Evolutionary conservation across 805 yeast species (phyloP), one percentile per base, ranked within the genome.

Genomic region (Lipomyces anomalus): DNA sequence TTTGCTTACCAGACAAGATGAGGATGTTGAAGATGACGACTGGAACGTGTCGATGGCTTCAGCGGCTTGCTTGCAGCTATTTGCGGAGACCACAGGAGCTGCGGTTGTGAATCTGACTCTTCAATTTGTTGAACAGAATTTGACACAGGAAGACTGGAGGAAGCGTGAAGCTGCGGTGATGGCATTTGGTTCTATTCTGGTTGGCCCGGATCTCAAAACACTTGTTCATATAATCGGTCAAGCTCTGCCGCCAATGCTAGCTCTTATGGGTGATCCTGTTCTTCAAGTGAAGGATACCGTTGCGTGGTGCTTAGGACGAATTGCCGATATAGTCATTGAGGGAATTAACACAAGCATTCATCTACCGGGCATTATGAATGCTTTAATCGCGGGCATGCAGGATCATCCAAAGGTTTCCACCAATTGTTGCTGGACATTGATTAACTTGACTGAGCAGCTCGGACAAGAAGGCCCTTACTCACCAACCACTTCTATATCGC

Each of bases 11-110:
- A 78, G 86, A 64, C 97, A 88, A 66, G 87, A 85, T 63, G 97
- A 88, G 46, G 84, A 88, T 24, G 95, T 84, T 60, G 96, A 86
- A 62, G 74, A 69, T 36, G 98, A 92, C 61, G 94, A 86, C 59
- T 92, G 98, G 98, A 85, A 89, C 49, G 95, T 87, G 35, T 80
- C 96, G 6, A 90, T 90, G 97, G 97, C 97, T 41, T 96, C 98
- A 1, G 98, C 96, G 60, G 89, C 97, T 11, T 92, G 97, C 68
- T 71, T 92, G 61, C 95, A 87, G 69, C 74, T 92, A 52, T 89
- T 86, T 67, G 96, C 98, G 3, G 94, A 84, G 65, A 79, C 83
- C 60, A 84, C 95, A 40, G 94, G 90, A 11, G 80, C 83, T 61
- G 80, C 80, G 55, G 89, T 92, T 32, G 86, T 90, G 36, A 84